Base-by-base conservation (phyloP, 441 rosid genomes). In the Euphorbia corollata region DNA sequence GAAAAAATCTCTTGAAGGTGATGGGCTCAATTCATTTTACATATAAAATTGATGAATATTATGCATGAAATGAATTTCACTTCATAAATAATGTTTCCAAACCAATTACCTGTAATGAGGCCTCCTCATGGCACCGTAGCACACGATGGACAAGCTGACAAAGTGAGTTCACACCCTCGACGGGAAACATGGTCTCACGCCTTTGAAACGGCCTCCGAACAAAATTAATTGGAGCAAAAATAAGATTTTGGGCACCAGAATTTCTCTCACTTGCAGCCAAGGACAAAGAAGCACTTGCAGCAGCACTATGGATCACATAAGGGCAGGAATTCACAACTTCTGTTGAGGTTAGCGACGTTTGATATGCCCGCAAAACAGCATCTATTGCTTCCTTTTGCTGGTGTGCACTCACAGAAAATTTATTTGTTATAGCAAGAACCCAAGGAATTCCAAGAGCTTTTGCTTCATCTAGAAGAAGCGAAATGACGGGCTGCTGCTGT, bases 331-430 rank as follows among this genome's bases (percentile, higher is more conserved):
- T 93, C 68, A 91, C 78, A 45, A 89, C 82, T 70, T 79, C 89
- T 1, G 91, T 80, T 38, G 81, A 73, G 80, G 76, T 82, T 53
- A 83, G 86, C 36, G 89, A 81, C 24, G 92, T 89, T 80, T 84
- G 92, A 72, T 93, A 91, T 38, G 90, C 88, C 69, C 86, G 86
- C 64, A 93, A 70, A 68, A 86, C 90, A 70, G 93, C 83, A 77
- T 87, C 87, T 18, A 89, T 85, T 24, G 87, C 86, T 59, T 84
- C 80, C 62, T 81, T 85, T 78, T 89, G 99, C 82, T 89, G 97
- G 83, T 93, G 97, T 2, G 96, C 99, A 74, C 97, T 93, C 58
- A 93, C 99, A 69, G 99, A 93, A 79, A 93, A 93, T 74, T 89
- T 93, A 78, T 93, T 93, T 65, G 99, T 93, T 75, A 93, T 79